Percentiles rank a stretch among this genome's conserved stretches.
These are phyloP conservation scores for Papiliotrema laurentii DNA, from an alignment of 1,284 basidiomycete genomes.

Conservation along the genomic window DNA sequence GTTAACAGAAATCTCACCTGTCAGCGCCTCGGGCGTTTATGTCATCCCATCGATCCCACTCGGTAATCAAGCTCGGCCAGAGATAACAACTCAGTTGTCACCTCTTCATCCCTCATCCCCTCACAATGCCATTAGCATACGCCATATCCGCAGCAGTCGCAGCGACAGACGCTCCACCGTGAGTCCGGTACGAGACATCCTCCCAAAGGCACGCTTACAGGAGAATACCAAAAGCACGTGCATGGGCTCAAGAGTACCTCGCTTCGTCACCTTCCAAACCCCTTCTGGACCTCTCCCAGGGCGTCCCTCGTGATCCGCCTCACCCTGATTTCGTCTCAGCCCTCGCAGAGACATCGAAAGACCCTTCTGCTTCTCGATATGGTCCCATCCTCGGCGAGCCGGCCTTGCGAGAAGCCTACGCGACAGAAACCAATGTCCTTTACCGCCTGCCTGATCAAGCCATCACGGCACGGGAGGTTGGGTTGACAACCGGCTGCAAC, in stretches of 20 bases:
- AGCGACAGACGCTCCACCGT: slow-evolving; percentile 2
- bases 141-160: background rate
- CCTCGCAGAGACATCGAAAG: slow-evolving; percentile 53
- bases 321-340: slow-evolving; percentile 55
- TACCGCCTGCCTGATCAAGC: slow-evolving; percentile 52
- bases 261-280: background rate
- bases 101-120: background rate
- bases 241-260: slow-evolving; percentile 3
- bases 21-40: too few relatives aligned
- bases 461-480: slow-evolving; percentile 57
- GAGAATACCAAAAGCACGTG: slow-evolving; percentile 4
- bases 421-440: slow-evolving; percentile 59
- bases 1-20: too few relatives aligned
- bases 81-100: too few relatives aligned
- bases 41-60: too few relatives aligned
- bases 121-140: background rate
- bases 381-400: slow-evolving; percentile 63
- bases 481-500: slow-evolving; percentile 47
- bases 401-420: slow-evolving; percentile 57
- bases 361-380: slow-evolving; percentile 57
- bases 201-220: background rate
- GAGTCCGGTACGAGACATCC: background rate
- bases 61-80: too few relatives aligned
- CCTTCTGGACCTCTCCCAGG: slow-evolving; percentile 5
- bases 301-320: slow-evolving; percentile 64